Conservation (phyloP, 345 rosid species). For the Eutrema yunnanense region DNA sequence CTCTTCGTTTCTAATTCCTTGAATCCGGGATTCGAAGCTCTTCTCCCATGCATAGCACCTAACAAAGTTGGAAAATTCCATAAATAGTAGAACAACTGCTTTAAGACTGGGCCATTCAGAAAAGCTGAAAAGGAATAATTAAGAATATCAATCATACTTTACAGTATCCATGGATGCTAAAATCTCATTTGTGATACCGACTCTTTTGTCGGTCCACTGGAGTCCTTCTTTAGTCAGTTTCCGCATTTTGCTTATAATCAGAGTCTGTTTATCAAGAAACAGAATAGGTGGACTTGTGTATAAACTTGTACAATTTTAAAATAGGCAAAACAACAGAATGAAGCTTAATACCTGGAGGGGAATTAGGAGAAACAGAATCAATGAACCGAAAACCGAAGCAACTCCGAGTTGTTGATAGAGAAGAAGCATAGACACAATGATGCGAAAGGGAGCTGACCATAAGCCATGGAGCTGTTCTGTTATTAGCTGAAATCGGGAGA, state of each 20-base stretch:
- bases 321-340: background rate
- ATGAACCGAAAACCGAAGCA: constrained; percentile 78
- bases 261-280: constrained; percentile 44
- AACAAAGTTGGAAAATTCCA: constrained; percentile 11
- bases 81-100: background rate
- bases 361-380: constrained; percentile 69
- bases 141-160: constrained; percentile 50
- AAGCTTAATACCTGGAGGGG: constrained; percentile 63
- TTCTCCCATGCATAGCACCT: constrained; percentile 98
- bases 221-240: constrained; percentile 85
- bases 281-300: constrained; percentile 2
- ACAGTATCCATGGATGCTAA: constrained; percentile 92
- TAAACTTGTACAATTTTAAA: background rate
- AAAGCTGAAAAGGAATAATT: background rate
- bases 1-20: constrained; percentile 65
- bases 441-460: constrained; percentile 98
- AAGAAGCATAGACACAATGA: constrained; percentile 67
- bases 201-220: constrained; percentile 91
- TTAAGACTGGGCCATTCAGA: background rate
- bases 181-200: constrained; percentile 84
- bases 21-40: constrained; percentile 77
- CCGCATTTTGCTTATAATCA: constrained; percentile 78
- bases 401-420: constrained; percentile 86
- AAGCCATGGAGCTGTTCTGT: constrained; percentile 77
- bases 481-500: constrained; percentile 49